Evolutionary conservation across 2,329 filamentous ascomycete species (phyloP).

Genomic region (Aspergillus costaricaensis): DNA sequence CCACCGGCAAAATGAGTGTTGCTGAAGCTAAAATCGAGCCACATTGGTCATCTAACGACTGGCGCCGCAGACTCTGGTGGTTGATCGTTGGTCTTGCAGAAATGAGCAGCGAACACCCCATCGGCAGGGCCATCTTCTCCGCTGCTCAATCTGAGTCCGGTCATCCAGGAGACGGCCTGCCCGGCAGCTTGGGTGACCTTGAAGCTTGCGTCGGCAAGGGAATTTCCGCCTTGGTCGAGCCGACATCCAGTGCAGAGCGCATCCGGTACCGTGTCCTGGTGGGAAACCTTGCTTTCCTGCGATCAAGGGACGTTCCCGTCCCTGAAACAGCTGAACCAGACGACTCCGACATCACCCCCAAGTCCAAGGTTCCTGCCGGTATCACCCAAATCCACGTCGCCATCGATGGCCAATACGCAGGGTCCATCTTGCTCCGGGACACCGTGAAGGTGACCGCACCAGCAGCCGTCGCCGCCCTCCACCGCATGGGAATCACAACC

Average conservation of each 20-base stretch:
- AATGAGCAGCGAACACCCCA: slow-evolving; percentile 92
- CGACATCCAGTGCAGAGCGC: slow-evolving; percentile 66
- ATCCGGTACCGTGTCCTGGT: slow-evolving; percentile 76
- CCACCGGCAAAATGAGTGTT: slow-evolving; percentile 92
- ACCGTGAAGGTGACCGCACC: slow-evolving; percentile 86
- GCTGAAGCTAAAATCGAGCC: slow-evolving; percentile 68
- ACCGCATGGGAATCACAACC: slow-evolving; percentile 80
- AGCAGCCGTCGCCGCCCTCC: slow-evolving; percentile 77
- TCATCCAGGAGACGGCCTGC: slow-evolving; percentile 70
- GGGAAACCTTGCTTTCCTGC: slow-evolving; percentile 78
- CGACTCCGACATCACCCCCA: slow-evolving; percentile 30
- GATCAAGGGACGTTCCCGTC: slow-evolving; percentile 64
- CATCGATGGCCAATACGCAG: slow-evolving; percentile 78
- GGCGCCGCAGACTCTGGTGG: slow-evolving; percentile 83
- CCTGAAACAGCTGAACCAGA: slow-evolving; percentile 43
- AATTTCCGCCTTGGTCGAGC: slow-evolving; percentile 79
- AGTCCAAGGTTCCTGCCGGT: slow-evolving; percentile 56
- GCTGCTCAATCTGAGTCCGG: slow-evolving; percentile 76
- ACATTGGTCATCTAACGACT: slow-evolving; percentile 69
- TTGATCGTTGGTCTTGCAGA: slow-evolving; percentile 92
- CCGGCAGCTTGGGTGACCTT: slow-evolving; percentile 85
- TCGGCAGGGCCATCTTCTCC: slow-evolving; percentile 81
- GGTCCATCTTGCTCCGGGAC: slow-evolving; percentile 81
- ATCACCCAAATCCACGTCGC: slow-evolving; percentile 91
- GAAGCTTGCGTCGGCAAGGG: slow-evolving; percentile 80